These are phyloP conservation scores for Cicer judaicum DNA, from an alignment of 306 rosid genomes.

Conservation along the genomic window DNA sequence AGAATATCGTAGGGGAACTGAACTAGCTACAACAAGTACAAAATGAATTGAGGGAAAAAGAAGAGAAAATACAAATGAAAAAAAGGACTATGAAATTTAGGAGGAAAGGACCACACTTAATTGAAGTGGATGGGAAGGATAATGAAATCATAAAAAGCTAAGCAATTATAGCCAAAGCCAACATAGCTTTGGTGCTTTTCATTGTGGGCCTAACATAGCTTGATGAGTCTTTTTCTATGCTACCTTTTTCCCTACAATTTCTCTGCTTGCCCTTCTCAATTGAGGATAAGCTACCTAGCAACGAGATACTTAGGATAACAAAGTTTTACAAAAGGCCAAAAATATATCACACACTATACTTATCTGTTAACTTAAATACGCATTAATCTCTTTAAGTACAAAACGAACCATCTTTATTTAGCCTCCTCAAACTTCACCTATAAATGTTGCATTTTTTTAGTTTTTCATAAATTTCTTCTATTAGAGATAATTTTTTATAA, in stretches of 20 bases:
- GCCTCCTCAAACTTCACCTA: conserved; percentile 39
- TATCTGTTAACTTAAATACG: background rate
- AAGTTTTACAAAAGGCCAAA: background rate
- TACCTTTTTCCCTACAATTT: conserved; percentile 35
- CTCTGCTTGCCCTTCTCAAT: background rate
- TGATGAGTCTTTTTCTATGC: conserved; percentile 43
- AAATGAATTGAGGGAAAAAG: conserved; percentile 31
- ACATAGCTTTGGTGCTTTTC: conserved; percentile 35
- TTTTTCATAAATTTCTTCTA: background rate
- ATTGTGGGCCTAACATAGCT: conserved; percentile 42
- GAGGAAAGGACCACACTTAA: conserved; percentile 49
- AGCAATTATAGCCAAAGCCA: conserved; percentile 43
- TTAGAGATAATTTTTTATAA: background rate
- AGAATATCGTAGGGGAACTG: background rate
- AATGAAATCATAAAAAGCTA: conserved; percentile 45
- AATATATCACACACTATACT: background rate
- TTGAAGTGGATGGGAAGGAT: conserved; percentile 40
- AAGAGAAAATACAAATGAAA: conserved; percentile 29
- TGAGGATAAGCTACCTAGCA: background rate
- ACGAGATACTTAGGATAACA: conserved; percentile 4
- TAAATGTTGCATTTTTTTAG: conserved; percentile 6
- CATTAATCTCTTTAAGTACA: background rate
- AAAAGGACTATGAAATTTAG: conserved; percentile 9
- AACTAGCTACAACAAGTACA: background rate
- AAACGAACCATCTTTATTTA: background rate